Evolutionary conservation across 441 rosid genomes (phyloP), one percentile per base, ranked within the genome.

Genomic region (Adansonia gregorii): DNA sequence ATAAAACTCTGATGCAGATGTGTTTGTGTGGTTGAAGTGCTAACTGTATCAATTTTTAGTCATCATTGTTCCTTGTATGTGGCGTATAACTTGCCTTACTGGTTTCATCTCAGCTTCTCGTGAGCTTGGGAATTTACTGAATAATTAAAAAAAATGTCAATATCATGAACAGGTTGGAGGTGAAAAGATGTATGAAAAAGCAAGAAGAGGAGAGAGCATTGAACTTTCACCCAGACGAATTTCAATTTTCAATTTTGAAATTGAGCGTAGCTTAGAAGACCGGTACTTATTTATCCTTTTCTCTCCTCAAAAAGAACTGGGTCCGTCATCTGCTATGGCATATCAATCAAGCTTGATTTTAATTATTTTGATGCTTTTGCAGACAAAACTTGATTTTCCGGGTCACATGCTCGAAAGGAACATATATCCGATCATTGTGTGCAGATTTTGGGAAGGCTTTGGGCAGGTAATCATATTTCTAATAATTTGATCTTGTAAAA

Each of bases 121-220:
- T 35, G n/a, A n/a, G 73, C 7, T 3, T 56, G 15, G 54, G 39
- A 56, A 56, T 72, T 41, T 56, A 56, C 24, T 12, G 66, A 56
- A 59, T 72, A 56, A 56, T 11, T 56, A 55, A 72, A 72, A 1
- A 10, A 6, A 67, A 67, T 73, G 27, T 54, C 14, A 52, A 39
- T 43, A 52, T 11, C 52, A 52, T 68, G 73, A 73, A 78, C 67
- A 94, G 99, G 92, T 94, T 78, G 97, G 94, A 83, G 98, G 99
- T n/a, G 98, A 96, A 83, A 96, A 77, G 84, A 92, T 96, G 98
- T 96, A 96, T 64, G 98, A 93, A 0, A 96, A 96, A 89, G 98
- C 98, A 67, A 94, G 99, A 88, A 87, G 92, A 89, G 98, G 99
- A 78, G 99, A 94, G 83, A 92, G 84, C 1, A 74, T 94, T 12